These are phyloP conservation scores for Alternaria arborescens DNA, from an alignment of 2,329 filamentous ascomycete genomes.

Conservation along the genomic window DNA sequence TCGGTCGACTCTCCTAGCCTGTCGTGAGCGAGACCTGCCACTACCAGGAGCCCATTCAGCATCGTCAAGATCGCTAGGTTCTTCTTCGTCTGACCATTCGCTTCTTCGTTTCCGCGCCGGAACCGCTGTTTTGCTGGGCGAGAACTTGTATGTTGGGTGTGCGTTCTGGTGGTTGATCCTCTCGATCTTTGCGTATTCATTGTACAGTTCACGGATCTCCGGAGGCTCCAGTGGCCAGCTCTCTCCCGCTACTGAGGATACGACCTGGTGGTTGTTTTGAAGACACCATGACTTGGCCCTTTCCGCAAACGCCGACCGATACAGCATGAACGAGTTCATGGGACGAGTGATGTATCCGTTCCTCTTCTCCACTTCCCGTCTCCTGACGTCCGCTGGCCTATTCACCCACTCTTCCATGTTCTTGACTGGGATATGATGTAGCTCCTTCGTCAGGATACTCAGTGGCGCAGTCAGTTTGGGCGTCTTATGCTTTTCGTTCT, in stretches of 20 bases:
- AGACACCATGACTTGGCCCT: slow-evolving; percentile 81
- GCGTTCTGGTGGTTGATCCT: slow-evolving; percentile 83
- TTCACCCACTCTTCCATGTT: slow-evolving; percentile 85
- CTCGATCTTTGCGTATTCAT: slow-evolving; percentile 79
- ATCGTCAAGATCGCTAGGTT: slow-evolving; percentile 55
- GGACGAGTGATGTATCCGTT: slow-evolving; percentile 87
- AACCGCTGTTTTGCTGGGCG: slow-evolving; percentile 73
- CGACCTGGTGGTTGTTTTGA: slow-evolving; percentile 91
- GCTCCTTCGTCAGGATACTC: slow-evolving; percentile 73
- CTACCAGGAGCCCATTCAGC: slow-evolving; percentile 48
- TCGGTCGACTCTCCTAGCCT: slow-evolving; percentile 35
- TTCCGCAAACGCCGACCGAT: slow-evolving; percentile 90
- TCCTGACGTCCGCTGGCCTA: slow-evolving; percentile 71
- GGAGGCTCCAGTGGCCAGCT: slow-evolving; percentile 85
- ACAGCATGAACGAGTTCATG: slow-evolving; percentile 99
- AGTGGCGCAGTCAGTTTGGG: slow-evolving; percentile 72
- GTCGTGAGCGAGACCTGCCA: slow-evolving; percentile 31
- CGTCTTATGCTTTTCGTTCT: slow-evolving; percentile 56
- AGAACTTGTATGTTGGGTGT: slow-evolving; percentile 94
- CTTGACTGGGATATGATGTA: slow-evolving; percentile 68
- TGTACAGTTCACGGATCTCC: slow-evolving; percentile 78
- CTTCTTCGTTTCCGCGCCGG: slow-evolving; percentile 60
- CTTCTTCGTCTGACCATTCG: slow-evolving; percentile 49
- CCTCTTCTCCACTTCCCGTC: slow-evolving; percentile 72
- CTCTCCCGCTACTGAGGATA: slow-evolving; percentile 84